Conservation (phyloP, 306 rosid genomes). For the Vigna reflexopilosa region DNA sequence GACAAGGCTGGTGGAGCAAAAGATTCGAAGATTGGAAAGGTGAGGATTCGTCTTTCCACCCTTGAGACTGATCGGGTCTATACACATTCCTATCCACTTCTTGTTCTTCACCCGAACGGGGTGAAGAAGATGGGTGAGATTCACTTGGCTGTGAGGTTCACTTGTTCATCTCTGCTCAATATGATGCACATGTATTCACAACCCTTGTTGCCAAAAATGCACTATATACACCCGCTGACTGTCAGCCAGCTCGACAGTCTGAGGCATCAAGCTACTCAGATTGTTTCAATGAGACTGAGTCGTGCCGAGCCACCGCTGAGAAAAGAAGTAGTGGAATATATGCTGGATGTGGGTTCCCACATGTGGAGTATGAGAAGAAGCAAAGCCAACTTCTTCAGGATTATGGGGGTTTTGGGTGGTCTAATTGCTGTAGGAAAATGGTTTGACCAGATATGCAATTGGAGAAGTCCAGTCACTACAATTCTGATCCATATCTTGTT, state of each 20-base stretch:
- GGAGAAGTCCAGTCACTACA: conserved; percentile 94
- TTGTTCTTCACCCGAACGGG: conserved; percentile 81
- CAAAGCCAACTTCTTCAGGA: conserved; percentile 93
- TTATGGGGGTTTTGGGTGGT: conserved; percentile 87
- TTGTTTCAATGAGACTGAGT: conserved; percentile 82
- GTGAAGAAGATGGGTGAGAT: conserved; percentile 98
- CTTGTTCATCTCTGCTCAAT: conserved; percentile 88
- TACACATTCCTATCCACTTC: conserved; percentile 92
- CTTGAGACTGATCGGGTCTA: conserved; percentile 94
- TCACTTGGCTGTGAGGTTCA: conserved; percentile 94
- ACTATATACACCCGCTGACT: conserved; percentile 85
- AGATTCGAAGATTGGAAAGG: conserved; percentile 92
- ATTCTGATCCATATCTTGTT: conserved; percentile 87
- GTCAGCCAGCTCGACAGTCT: conserved; percentile 89
- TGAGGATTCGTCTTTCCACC: conserved; percentile 92
- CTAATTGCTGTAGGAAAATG: conserved; percentile 94
- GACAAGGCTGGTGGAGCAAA: conserved; percentile 72
- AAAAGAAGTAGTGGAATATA: conserved; percentile 89
- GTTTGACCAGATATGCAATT: conserved; percentile 96
- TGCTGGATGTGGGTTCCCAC: conserved; percentile 97
- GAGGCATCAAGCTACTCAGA: conserved; percentile 96
- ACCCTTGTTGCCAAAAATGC: conserved; percentile 94
- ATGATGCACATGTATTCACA: conserved; percentile 98
- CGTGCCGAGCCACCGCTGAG: conserved; percentile 96
- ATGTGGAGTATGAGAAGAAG: conserved; percentile 99